Base-by-base conservation (phyloP, 352 stramenopile species). In the Phytophthora chlamydospora region DNA sequence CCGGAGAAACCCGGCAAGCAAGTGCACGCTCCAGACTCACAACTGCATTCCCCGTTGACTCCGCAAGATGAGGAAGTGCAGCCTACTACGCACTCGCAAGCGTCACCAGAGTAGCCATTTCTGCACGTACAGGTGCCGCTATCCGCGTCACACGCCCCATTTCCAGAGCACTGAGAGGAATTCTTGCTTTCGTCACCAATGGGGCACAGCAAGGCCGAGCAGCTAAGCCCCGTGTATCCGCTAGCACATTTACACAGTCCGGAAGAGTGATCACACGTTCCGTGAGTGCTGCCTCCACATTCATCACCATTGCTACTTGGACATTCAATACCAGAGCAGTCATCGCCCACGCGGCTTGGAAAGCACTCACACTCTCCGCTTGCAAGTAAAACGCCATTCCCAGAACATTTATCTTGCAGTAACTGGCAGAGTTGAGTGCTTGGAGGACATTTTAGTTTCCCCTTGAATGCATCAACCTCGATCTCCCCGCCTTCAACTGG, bases 21-120 rank as follows among this genome's bases (percentile, higher is more conserved):
- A 0, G 76, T 68, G 24, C 85, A 93, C 5, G 76, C 80, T 0
- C 83, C 81, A 9, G 79, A 89, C 14, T 71, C 67, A 38, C 85
- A 93, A 51, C 86, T 84, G 27, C 85, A 93, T 6, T 56, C 49
- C 1, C 85, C 85, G 19, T 81, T 49, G 9, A 13, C 35, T 12
- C 67, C 63, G 44, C 83, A 89, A 12, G 63, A 83, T 0, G 66
- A 62, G 10, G 21, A 41, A 2, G 79, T 77, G 39, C 83, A 93
- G 4, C 85, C 85, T 11, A 78, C 80, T 0, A 92, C 83, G 41
- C 83, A 93, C 34, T 91, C 73, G 43, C 85, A 93, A 17, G 79
- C 74, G 9, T 80, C 78, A 36, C 83, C 83, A 9, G 73, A 79
- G 50, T 88, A 91, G 4, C 83, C 83, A 31, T 76, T 64, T 1